phyloP scores from a whole-genome alignment of 2,329 filamentous ascomycete genomes.

The Dendryphion nanum region DNA sequence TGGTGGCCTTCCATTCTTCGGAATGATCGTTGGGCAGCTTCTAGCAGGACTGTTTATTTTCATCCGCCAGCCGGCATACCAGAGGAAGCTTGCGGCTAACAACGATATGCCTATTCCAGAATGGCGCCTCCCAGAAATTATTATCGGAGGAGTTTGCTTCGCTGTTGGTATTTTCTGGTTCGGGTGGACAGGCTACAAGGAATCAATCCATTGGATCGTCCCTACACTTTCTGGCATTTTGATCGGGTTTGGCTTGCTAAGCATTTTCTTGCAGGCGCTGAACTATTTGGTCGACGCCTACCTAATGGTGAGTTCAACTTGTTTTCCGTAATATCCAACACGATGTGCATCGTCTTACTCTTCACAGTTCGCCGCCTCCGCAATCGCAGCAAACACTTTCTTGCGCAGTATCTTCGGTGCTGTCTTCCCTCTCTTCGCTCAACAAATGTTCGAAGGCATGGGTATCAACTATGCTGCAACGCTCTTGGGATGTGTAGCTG shows the following conservation, averaged over 20 bases:
- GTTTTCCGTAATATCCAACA: neutral
- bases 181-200: conserved; percentile 44
- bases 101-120: conserved; percentile 54
- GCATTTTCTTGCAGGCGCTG: conserved; percentile 58
- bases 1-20: conserved; percentile 79
- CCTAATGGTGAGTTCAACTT: conserved; percentile 43
- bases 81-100: conserved; percentile 49
- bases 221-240: conserved; percentile 48
- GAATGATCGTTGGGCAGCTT: conserved; percentile 74
- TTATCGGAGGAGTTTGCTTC: conserved; percentile 51
- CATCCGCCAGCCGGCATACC: conserved; percentile 66
- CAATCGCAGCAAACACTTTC: conserved; percentile 58
- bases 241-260: conserved; percentile 57
- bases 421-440: conserved; percentile 54
- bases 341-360: neutral
- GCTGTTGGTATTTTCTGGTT: conserved; percentile 40
- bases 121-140: conserved; percentile 57
- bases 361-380: conserved; percentile 51
- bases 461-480: conserved; percentile 50
- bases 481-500: conserved; percentile 45
- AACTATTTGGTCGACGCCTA: conserved; percentile 63
- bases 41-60: conserved; percentile 66
- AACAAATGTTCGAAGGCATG: conserved; percentile 56
- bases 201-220: conserved; percentile 43
- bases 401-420: conserved; percentile 51